Evolutionary conservation across 129 eudicot genomes (phyloP).

Genomic region (Apium graveolens): DNA sequence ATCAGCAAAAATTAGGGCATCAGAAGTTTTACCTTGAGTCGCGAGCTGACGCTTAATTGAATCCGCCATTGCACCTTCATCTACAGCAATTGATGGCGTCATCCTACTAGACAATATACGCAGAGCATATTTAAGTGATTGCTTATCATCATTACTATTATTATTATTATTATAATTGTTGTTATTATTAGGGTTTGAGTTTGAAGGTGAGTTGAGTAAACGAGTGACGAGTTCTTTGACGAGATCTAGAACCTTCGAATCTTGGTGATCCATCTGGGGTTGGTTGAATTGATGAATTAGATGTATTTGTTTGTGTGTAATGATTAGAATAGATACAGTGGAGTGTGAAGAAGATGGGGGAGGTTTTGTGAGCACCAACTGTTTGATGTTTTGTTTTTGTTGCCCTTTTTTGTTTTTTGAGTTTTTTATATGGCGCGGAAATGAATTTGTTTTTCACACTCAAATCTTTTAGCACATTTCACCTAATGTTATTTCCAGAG

Average conservation of each 20-base stretch:
- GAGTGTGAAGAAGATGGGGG: slow-evolving; percentile 10
- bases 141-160: too few relatives aligned
- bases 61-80: slow-evolving; percentile 77
- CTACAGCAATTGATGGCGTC: slow-evolving; percentile 74
- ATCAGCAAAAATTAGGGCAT: slow-evolving; percentile 79
- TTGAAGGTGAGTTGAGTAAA: slow-evolving; percentile 30
- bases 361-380: slow-evolving; percentile 17
- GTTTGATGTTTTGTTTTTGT: slow-evolving; percentile 23
- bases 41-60: slow-evolving; percentile 78
- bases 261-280: slow-evolving; percentile 51
- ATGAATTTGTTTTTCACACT: slow-evolving; percentile 1
- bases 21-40: slow-evolving; percentile 74
- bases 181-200: slow-evolving; percentile 32
- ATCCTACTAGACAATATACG: slow-evolving; percentile 89
- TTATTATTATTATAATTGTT: not conserved
- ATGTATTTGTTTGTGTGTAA: not conserved
- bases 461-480: too few relatives aligned
- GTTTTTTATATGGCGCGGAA: slow-evolving; percentile 64
- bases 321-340: not conserved
- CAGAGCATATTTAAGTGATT: slow-evolving; percentile 58
- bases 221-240: slow-evolving; percentile 76
- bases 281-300: not conserved
- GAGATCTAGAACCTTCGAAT: slow-evolving; percentile 62
- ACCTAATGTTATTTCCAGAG: too few relatives aligned
- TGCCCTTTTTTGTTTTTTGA: slow-evolving; percentile 18